Conservation (phyloP, 208 protist genomes). For the Acanthamoeba healyi region DNA sequence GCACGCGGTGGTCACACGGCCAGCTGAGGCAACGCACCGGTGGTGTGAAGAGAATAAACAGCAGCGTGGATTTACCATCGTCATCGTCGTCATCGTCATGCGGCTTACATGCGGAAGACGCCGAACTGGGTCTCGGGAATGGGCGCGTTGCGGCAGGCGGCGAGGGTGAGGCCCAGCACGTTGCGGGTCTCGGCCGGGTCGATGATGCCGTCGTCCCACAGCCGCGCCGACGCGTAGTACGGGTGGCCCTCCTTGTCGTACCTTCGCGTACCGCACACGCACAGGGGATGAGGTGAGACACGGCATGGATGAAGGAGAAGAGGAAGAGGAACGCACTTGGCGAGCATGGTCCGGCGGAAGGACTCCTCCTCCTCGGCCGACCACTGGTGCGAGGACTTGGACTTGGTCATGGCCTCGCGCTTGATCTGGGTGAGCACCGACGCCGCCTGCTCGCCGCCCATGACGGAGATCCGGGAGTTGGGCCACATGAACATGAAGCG, state of each 20-base stretch:
- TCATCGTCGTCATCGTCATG: no score
- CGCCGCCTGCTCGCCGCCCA: constrained; percentile 95
- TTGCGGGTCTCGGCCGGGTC: constrained; percentile 8
- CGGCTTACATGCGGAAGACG: constrained; percentile 96
- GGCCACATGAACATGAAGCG: constrained; percentile 97
- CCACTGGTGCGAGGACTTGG: constrained; percentile 75
- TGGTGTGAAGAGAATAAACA: no score
- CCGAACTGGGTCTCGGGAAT: constrained; percentile 92
- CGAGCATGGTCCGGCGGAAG: constrained; percentile 86
- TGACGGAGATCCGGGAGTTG: constrained; percentile 96
- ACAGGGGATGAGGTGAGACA: constrained; percentile 87
- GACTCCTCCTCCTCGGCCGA: constrained; percentile 86
- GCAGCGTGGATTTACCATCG: no score
- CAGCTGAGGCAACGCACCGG: no score
- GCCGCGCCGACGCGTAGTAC: constrained; percentile 80
- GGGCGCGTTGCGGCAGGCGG: constrained; percentile 89
- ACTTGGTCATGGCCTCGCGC: constrained; percentile 50
- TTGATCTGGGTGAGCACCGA: background rate
- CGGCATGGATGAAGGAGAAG: constrained; percentile 78
- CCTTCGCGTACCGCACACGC: no score
- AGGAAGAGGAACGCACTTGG: constrained; percentile 91
- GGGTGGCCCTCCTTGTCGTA: constrained; percentile 57
- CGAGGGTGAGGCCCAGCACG: constrained; percentile 92
- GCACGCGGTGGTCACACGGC: no score
- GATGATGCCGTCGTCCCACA: constrained; percentile 81